These are phyloP conservation scores for Cyclotella sp. DNA, from an alignment of 108 stramenopile species.

Conservation along the genomic window DNA sequence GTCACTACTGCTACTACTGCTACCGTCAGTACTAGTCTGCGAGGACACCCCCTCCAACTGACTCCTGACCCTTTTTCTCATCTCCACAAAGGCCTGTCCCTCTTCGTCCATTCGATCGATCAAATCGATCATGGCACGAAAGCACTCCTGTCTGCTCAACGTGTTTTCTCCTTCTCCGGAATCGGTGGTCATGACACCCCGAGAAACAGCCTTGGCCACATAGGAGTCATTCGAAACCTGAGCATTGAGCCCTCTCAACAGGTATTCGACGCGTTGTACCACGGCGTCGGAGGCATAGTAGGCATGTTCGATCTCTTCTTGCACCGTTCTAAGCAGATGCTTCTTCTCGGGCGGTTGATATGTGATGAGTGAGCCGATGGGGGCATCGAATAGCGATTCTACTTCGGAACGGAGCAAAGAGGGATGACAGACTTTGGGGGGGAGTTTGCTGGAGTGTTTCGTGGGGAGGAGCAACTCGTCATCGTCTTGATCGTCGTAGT, in stretches of 20 bases:
- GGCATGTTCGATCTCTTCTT: constrained; percentile 56
- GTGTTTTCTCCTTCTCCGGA: constrained; percentile 18
- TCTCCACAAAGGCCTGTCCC: constrained; percentile 63
- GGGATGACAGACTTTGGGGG: constrained; percentile 68
- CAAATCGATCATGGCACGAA: constrained; percentile 61
- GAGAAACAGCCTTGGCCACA: constrained; percentile 23
- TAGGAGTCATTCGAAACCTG: constrained; percentile 33
- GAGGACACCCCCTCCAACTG: constrained; percentile 24
- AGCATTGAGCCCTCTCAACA: constrained; percentile 62
- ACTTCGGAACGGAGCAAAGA: constrained; percentile 58
- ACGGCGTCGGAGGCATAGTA: constrained; percentile 59
- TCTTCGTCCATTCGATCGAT: constrained; percentile 61
- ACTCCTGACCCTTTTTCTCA: constrained; percentile 50
- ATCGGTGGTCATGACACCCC: constrained; percentile 44
- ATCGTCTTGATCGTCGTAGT: constrained; percentile 10
- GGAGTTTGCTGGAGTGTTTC: constrained; percentile 69
- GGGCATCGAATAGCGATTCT: constrained; percentile 64
- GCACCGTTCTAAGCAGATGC: constrained; percentile 7
- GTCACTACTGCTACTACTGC: constrained; percentile 35
- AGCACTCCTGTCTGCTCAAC: constrained; percentile 44
- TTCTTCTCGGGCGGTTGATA: constrained; percentile 33
- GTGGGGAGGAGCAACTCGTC: constrained; percentile 55
- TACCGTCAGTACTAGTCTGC: background rate
- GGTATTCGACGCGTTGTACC: constrained; percentile 67
- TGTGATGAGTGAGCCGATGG: constrained; percentile 69